These are phyloP conservation scores for Fusarium tupiense DNA, from an alignment of 2,329 filamentous ascomycete species.

Conservation along the genomic window DNA sequence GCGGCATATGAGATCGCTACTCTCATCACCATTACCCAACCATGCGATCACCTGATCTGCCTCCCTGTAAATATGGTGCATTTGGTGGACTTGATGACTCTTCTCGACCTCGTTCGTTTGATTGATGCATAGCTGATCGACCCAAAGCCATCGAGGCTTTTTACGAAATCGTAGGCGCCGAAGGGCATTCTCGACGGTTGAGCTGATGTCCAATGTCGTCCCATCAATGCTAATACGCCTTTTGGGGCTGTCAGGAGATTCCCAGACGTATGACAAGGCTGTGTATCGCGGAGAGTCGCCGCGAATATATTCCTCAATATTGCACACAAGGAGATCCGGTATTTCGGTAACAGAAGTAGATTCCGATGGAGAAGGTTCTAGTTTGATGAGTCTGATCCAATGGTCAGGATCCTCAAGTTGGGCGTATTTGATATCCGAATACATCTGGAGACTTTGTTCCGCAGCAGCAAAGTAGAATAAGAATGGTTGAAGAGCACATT, in stretches of 20 bases:
- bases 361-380: background rate
- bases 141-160: background rate
- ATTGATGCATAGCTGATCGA: background rate
- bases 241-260: background rate
- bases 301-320: background rate
- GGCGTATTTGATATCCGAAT: background rate
- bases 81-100: background rate
- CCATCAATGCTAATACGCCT: background rate
- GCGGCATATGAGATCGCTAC: background rate
- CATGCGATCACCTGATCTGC: background rate
- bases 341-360: background rate
- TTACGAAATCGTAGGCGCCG: background rate
- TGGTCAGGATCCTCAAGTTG: background rate
- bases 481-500: background rate
- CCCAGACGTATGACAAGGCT: background rate
- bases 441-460: background rate
- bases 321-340: background rate
- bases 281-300: background rate
- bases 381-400: background rate
- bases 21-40: background rate
- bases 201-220: background rate
- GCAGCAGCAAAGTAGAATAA: background rate
- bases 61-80: background rate
- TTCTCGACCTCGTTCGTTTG: background rate
- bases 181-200: background rate